Evolutionary conservation across 208 protist genomes (phyloP).

Genomic region (Crithidia thermophila): DNA sequence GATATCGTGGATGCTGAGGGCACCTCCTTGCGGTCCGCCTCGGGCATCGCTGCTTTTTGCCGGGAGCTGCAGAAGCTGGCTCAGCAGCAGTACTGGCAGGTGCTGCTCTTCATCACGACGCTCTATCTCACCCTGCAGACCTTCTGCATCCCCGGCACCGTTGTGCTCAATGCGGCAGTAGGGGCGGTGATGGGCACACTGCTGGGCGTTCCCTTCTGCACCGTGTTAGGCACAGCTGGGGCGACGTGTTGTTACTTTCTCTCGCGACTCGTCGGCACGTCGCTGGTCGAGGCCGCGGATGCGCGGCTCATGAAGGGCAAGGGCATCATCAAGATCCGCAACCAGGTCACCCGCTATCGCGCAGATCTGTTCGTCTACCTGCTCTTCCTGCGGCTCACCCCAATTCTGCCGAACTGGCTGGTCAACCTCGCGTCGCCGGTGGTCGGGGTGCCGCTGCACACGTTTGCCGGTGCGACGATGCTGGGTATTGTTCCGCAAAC

Average conservation of each 20-base stretch:
- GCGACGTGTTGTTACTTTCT: constrained; percentile 58
- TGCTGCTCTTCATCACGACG: constrained; percentile 47
- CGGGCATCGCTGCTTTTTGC: constrained; percentile 55
- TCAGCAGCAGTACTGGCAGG: constrained; percentile 30
- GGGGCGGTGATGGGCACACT: constrained; percentile 80
- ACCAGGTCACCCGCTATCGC: constrained; percentile 59
- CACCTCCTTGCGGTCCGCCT: constrained; percentile 43
- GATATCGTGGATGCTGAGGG: constrained; percentile 26
- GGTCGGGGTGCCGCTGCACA: constrained; percentile 60
- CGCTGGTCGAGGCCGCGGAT: constrained; percentile 51
- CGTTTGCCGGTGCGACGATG: constrained; percentile 81
- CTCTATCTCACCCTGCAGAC: constrained; percentile 84
- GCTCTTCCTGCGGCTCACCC: constrained; percentile 91
- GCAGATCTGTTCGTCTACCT: constrained; percentile 88
- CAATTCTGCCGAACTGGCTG: constrained; percentile 94
- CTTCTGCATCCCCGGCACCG: constrained; percentile 90
- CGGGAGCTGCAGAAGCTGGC: constrained; percentile 43
- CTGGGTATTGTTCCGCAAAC: constrained; percentile 91
- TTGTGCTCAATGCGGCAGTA: constrained; percentile 79
- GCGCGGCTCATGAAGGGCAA: constrained; percentile 54
- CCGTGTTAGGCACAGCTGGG: constrained; percentile 58
- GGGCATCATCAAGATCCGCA: constrained; percentile 57
- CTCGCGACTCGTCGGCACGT: constrained; percentile 42
- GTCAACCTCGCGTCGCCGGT: constrained; percentile 92
- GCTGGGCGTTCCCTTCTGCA: constrained; percentile 70